Evolutionary conservation across 2,329 filamentous ascomycete species (phyloP).

Genomic region (Apiospora phragmitis): DNA sequence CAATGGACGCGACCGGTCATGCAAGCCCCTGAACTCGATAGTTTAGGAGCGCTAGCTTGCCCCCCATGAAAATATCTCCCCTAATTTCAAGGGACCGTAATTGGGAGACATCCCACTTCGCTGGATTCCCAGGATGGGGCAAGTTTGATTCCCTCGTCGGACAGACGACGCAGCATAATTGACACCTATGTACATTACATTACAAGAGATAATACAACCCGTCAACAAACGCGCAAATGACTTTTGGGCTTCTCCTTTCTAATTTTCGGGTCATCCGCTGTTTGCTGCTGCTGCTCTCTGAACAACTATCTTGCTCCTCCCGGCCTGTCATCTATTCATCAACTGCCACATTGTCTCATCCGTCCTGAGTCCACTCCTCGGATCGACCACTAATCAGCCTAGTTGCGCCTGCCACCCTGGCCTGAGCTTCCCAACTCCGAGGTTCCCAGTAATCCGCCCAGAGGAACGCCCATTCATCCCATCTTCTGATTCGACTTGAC

Average conservation of each 20-base stretch:
- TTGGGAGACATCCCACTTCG: slow-evolving; percentile 6
- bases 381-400: neutral
- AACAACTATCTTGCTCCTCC: neutral
- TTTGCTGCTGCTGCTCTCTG: neutral
- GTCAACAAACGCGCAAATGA: neutral
- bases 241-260: neutral
- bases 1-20: neutral
- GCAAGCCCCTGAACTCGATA: slow-evolving; percentile 9
- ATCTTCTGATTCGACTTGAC: slow-evolving; percentile 3
- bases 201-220: neutral
- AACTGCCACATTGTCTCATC: neutral
- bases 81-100: slow-evolving; percentile 4
- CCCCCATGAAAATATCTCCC: slow-evolving; percentile 3
- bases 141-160: slow-evolving; percentile 5
- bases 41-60: neutral
- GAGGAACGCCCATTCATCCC: slow-evolving; percentile 4
- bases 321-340: neutral
- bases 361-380: neutral
- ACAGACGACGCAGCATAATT: slow-evolving; percentile 5
- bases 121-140: slow-evolving; percentile 1
- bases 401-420: neutral
- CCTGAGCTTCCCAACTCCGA: neutral
- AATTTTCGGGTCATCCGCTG: neutral
- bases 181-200: neutral
- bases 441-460: neutral